Percentiles rank a stretch among this genome's conserved stretches.
phyloP scores from a whole-genome alignment of 1,139 yeast species.

The Hyphopichia burtonii region DNA sequence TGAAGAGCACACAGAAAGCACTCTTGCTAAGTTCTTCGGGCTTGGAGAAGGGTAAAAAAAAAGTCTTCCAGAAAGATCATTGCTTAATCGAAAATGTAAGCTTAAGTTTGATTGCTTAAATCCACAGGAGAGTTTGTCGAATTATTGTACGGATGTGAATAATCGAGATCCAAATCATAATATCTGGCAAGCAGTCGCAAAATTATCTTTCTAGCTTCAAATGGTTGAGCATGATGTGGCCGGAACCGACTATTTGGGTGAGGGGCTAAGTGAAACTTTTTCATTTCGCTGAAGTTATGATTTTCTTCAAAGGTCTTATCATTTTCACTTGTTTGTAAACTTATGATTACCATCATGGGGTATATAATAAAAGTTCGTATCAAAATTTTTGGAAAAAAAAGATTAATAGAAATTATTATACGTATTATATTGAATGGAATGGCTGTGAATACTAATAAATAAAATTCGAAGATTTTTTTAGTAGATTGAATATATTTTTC shows the following conservation, averaged over 20 bases:
- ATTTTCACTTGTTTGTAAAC: neutral
- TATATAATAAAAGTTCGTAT: slow-evolving; percentile 15
- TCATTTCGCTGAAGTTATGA: neutral
- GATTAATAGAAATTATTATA: slow-evolving; percentile 13
- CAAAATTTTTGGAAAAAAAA: slow-evolving; percentile 19
- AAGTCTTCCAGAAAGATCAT: no score
- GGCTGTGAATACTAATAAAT: slow-evolving; percentile 10
- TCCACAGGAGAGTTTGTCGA: no score
- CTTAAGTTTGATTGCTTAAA: no score
- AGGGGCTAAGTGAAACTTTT: slow-evolving; percentile 1
- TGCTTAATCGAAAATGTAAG: no score
- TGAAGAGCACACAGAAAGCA: no score
- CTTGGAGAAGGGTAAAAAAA: no score
- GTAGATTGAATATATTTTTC: slow-evolving; percentile 8
- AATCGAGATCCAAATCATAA: slow-evolving; percentile 9
- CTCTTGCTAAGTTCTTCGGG: no score
- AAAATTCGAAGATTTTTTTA: slow-evolving; percentile 8
- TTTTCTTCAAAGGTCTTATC: neutral
- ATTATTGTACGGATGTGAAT: no score
- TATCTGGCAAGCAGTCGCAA: slow-evolving; percentile 13
- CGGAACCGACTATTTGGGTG: neutral
- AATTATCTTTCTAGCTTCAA: slow-evolving; percentile 11
- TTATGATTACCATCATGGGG: slow-evolving; percentile 9
- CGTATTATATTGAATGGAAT: slow-evolving; percentile 17
- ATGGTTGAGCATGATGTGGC: neutral